Base-by-base conservation (phyloP, 805 yeast species). In the Candida ortonii region DNA sequence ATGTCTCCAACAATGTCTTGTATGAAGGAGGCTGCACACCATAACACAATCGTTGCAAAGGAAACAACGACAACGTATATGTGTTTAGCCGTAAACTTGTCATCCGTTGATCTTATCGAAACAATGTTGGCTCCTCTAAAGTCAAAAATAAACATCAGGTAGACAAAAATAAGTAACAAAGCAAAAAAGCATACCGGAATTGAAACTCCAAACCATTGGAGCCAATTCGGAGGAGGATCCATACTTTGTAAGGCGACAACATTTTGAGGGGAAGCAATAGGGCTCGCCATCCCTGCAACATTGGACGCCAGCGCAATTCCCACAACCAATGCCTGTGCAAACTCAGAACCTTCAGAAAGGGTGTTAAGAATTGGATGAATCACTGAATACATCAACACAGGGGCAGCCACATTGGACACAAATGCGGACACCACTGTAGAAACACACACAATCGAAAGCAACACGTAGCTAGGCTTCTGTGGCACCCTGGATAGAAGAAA, bases 381-480 rank as follows among this genome's bases (percentile, higher is more conserved):
- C 43, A 90, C 84, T 5, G 96, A 87, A 52, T 75, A 86, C 62
- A 95, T 84, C 36, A 90, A 70, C 3, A 90, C 97, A 0, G 98
- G 98, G 1, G 97, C 93, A 1, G 98, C 98, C 26, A 90, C 97
- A 57, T 90, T 90, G 16, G 95, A 83, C 24, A 90, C 93, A 94
- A 96, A 89, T 86, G 90, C 88, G 5, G 95, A 79, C 25, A 85
- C 78, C 51, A 90, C 78, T 24, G 89, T 67, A 0, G 97, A 85
- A 20, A 90, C 90, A 29, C 73, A 64, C 97, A 93, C 87, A 41
- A 87, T 80, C 4, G 90, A 76, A 26, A 89, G 61, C 22, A 89
- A 64, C 15, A 90, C 81, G 24, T 75, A 70, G 21, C 81, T 71
- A 8, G 97, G 97, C 44, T 80, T 78, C 4, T 90, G 84, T 8